Percentiles rank a stretch among this genome's conserved stretches.
Evolutionary conservation across 148 eudicot genomes (phyloP).

Genomic region (Rhododendron kiyosumense): DNA sequence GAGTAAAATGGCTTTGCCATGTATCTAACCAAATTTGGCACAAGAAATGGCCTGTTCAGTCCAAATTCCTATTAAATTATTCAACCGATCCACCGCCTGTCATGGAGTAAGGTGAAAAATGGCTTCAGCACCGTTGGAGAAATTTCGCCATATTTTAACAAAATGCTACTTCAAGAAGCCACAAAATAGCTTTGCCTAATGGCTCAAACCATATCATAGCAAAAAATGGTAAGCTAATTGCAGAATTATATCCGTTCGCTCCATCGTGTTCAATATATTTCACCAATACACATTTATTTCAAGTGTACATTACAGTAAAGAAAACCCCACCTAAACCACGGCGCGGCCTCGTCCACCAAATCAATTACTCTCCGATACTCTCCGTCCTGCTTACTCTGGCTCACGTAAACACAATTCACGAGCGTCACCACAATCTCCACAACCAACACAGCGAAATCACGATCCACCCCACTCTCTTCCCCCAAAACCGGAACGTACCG

Average conservation of each 20-base stretch:
- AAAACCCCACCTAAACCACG: slow-evolving; percentile 59
- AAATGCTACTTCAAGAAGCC: not conserved
- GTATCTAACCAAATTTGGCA: not conserved
- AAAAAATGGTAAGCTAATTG: not conserved
- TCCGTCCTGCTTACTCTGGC: slow-evolving; percentile 36
- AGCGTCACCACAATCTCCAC: slow-evolving; percentile 53
- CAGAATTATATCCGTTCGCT: not conserved
- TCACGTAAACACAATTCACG: slow-evolving; percentile 44
- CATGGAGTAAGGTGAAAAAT: not conserved
- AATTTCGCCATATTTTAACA: too few species aligned
- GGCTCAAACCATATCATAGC: not conserved
- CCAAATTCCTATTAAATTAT: not conserved
- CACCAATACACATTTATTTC: not conserved
- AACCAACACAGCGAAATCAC: slow-evolving; percentile 41
- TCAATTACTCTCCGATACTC: slow-evolving; percentile 37
- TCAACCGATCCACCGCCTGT: not conserved
- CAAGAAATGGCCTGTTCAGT: not conserved
- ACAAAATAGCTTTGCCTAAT: too few species aligned
- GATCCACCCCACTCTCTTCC: slow-evolving; percentile 22
- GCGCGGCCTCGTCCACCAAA: slow-evolving; percentile 47
- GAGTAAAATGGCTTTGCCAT: too few species aligned
- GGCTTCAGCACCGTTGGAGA: too few species aligned
- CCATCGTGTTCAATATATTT: not conserved
- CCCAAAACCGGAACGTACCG: slow-evolving; percentile 33
- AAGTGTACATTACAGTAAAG: not conserved